Evolutionary conservation across 106 monocot species (phyloP).

Genomic region (Alisma plantagoaquatica): DNA sequence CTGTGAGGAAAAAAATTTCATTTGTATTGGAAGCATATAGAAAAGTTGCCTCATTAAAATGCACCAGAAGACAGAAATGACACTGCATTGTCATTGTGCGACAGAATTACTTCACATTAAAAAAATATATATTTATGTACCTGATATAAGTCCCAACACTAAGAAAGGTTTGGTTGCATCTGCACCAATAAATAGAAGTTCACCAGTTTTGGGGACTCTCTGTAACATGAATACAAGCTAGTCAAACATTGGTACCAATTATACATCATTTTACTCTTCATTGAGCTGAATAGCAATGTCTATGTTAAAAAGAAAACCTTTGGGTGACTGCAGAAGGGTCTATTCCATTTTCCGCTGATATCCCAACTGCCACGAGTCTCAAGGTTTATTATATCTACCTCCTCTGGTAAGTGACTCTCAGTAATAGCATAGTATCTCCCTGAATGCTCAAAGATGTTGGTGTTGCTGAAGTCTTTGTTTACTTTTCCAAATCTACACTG

Average conservation of each 20-base stretch:
- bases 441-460: conserved; percentile 14
- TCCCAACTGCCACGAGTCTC: conserved; percentile 4
- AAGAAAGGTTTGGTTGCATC: conserved; percentile 4
- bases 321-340: conserved; percentile 17
- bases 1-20: background rate
- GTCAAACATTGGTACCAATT: too few species aligned
- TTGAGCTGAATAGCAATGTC: too few species aligned
- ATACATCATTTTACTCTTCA: background rate
- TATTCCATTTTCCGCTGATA: conserved; percentile 11
- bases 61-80: too few species aligned
- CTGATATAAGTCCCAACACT: conserved; percentile 20
- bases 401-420: conserved; percentile 13
- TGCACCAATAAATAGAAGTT: conserved; percentile 13
- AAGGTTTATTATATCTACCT: conserved; percentile 9
- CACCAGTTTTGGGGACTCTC: conserved; percentile 15
- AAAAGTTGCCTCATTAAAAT: too few species aligned
- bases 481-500: conserved; percentile 17
- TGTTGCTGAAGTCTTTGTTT: conserved; percentile 9
- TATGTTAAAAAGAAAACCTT: conserved; percentile 18
- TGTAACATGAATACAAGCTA: background rate
- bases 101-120: too few species aligned
- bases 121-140: too few species aligned
- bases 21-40: background rate
- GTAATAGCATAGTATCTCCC: conserved; percentile 6
- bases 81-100: too few species aligned